Base-by-base conservation (phyloP, 2,329 filamentous ascomycete genomes). In the Monilinia polystroma region DNA sequence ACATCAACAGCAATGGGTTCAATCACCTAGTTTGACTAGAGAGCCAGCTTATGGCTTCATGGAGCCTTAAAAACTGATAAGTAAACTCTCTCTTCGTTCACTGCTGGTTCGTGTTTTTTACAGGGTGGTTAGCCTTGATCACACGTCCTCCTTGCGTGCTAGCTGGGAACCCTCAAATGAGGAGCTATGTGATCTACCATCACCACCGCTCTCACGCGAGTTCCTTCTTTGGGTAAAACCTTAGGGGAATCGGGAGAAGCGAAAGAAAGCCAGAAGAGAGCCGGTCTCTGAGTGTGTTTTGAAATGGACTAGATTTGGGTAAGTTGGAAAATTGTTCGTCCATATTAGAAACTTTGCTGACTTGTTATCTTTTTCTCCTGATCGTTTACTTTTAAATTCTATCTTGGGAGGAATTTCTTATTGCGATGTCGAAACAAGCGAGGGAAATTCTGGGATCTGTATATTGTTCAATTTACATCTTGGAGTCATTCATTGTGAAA, bases 81-180 rank as follows among this genome's bases (percentile, higher is more conserved):
- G 26, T 54, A 16, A 16, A 32, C 2, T 5, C 26, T 26, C 56
- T 12, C 14, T 20, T 26, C 23, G 8, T 26, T 14, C 12, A 45
- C 11, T 20, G 23, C 56, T 58, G 32, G 45, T 43, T 32, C 18
- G 16, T 45, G 1, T 43, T 43, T 43, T 5, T 43, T 45, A 26
- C 26, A 58, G 56, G 56, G 41, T 29, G 56, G 56, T 41, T 58
- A 58, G 56, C 23, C 38, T 58, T 45, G 56, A 58, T 58, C 56
- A 45, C 38, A 58, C 41, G 38, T 58, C 56, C 56, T 45, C 56
- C 41, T 43, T 35, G 32, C 41, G 41, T 43, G 41, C 41, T 43
- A 43, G 41, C 41, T 43, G 41, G 41, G 41, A 43, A 43, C 41
- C 41, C 12, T 43, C 41, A 43, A 16, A 16, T 43, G 41, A 43